Conservation (phyloP, 2,329 filamentous ascomycete species). For the Alternaria viburni region DNA sequence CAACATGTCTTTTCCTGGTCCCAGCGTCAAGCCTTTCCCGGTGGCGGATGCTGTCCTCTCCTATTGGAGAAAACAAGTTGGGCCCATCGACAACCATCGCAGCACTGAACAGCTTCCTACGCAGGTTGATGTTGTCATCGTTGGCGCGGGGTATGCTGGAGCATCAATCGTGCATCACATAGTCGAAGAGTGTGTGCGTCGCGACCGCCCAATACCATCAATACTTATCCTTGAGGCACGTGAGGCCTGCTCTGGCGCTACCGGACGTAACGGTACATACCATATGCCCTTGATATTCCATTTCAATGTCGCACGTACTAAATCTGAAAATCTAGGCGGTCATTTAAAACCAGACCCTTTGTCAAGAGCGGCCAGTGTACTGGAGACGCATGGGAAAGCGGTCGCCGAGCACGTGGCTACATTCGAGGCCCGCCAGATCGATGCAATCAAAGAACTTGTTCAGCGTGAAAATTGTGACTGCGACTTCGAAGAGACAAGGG, state of each 20-base stretch:
- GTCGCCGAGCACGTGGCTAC: conserved; percentile 18
- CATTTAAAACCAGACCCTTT: conserved; percentile 48
- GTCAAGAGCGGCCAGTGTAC: conserved; percentile 12
- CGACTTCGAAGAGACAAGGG: conserved; percentile 19
- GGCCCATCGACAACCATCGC: conserved; percentile 15
- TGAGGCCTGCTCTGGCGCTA: conserved; percentile 59
- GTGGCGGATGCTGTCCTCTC: conserved; percentile 10
- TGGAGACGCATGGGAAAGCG: conserved; percentile 13
- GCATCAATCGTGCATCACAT: conserved; percentile 19
- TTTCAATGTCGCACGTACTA: neutral
- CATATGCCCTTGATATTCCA: neutral
- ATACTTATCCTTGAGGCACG: conserved; percentile 57
- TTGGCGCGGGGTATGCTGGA: conserved; percentile 20
- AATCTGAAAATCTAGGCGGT: conserved; percentile 1
- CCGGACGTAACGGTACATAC: conserved; percentile 59
- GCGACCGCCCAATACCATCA: conserved; percentile 3
- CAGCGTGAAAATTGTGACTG: conserved; percentile 13
- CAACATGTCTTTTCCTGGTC: neutral
- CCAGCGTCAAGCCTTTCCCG: conserved; percentile 1
- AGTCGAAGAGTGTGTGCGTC: conserved; percentile 5
- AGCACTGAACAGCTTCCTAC: conserved; percentile 10
- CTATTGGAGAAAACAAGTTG: conserved; percentile 14
- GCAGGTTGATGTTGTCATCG: conserved; percentile 12
- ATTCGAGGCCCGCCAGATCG: conserved; percentile 17
- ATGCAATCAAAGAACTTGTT: conserved; percentile 13